These are phyloP conservation scores for Chlorencoelia australis DNA, from an alignment of 2,329 filamentous ascomycete genomes.

Conservation along the genomic window DNA sequence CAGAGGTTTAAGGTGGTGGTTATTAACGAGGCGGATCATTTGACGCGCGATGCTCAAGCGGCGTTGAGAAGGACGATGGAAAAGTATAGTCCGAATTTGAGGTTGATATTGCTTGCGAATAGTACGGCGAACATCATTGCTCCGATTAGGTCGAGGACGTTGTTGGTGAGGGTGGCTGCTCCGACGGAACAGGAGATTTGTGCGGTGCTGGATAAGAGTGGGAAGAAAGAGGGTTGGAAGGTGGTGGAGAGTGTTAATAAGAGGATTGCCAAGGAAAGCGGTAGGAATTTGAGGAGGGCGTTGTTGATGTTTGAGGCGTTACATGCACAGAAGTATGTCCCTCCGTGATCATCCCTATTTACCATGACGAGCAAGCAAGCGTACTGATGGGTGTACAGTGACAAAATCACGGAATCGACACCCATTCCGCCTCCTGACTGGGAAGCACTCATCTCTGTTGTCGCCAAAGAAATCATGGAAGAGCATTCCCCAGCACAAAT, in stretches of 20 bases:
- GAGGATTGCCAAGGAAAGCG: constrained; percentile 82
- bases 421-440: constrained; percentile 92
- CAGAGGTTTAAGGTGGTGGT: constrained; percentile 98
- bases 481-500: constrained; percentile 89
- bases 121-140: constrained; percentile 98
- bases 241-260: constrained; percentile 64
- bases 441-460: constrained; percentile 82
- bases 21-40: constrained; percentile 95
- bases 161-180: constrained; percentile 85
- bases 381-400: constrained; percentile 41
- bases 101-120: constrained; percentile 86
- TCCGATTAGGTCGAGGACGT: constrained; percentile 85
- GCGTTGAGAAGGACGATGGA: constrained; percentile 95
- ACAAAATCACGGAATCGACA: constrained; percentile 80
- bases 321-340: constrained; percentile 83
- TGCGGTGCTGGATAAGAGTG: constrained; percentile 56
- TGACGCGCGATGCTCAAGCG: constrained; percentile 89
- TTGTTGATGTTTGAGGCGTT: constrained; percentile 96
- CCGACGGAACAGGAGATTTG: constrained; percentile 81
- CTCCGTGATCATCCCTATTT: constrained; percentile 1
- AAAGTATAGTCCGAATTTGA: constrained; percentile 93
- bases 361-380: not conserved
- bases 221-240: constrained; percentile 78
- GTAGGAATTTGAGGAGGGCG: constrained; percentile 79
- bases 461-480: constrained; percentile 86